Evolutionary conservation across 176 grass and related monocot genomes (phyloP), one percentile per base, ranked within the genome.

Genomic region (Zea luxurians): DNA sequence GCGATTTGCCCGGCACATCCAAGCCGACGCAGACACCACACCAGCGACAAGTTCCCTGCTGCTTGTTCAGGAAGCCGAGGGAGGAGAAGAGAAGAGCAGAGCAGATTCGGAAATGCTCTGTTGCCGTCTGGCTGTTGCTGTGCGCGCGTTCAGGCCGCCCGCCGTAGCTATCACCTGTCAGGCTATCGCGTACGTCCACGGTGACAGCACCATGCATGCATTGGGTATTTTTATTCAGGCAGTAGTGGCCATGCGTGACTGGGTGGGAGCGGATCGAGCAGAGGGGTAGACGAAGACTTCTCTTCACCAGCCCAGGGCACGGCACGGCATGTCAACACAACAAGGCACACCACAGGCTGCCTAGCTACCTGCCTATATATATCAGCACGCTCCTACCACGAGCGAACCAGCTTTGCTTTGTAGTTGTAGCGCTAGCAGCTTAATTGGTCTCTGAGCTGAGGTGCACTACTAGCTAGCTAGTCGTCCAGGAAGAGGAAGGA

Each of bases 341-440:
- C 27, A 27, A 27, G 27, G 27, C 27, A 17, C 54, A 57, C 17
- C 54, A 20, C 54, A 57, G 8, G 54, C 1, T 15, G 18, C 7
- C 54, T 55, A n/a, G n/a, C n/a, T n/a, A 57, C 2, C 54, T 6
- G 36, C 12, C 83, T 79, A 79, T 80, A 79, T 48, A 85, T 80
- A 18, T 41, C n/a, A 35, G 9, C 11, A 10, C 21, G 46, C 60
- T 66, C 12, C 0, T 35, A 10, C 11, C 49, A 48, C 43, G 46
- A 4, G 48, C 34, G 36, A 50, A 27, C 49, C 10, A 61, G 4
- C 13, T 70, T 27, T 45, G 36, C 16, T 18, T 2, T 20, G 17
- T 20, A 20, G 54, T 57, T 42, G 41, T 42, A 42, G 41, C 6
- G 38, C 38, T 40, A 2, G 38, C 2, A 4, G 54, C 54, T 40